A percentile compares a stretch with the other conserved stretches of the same genome.
Conservation (phyloP, 768 basidiomycete genomes). For the Russula abietina region DNA sequence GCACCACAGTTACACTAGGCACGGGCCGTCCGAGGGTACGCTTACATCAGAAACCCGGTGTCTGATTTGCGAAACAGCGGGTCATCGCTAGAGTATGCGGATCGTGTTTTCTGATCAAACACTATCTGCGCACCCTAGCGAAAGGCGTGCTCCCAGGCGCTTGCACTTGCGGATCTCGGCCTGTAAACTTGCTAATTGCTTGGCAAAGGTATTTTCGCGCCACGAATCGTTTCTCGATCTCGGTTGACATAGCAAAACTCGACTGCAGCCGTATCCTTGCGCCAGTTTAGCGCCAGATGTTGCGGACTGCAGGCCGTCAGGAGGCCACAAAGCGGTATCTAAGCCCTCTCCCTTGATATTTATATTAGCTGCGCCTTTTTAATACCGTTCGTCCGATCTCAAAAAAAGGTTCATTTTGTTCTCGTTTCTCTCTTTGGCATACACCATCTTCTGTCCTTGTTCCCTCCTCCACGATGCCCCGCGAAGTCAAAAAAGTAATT, state of each 20-base stretch:
- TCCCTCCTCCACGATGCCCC: too few relatives aligned
- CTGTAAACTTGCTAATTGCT: conserved; percentile 29
- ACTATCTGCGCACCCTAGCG: too few relatives aligned
- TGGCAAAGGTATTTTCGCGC: conserved; percentile 44
- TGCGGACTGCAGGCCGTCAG: conserved; percentile 94
- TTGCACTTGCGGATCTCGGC: conserved; percentile 3
- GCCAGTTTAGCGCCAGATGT: conserved; percentile 94
- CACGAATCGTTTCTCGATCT: conserved; percentile 95
- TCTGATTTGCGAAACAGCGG: conserved; percentile 92
- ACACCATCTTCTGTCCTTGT: too few relatives aligned
- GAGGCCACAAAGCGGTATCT: conserved; percentile 91
- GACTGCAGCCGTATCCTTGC: conserved; percentile 89
- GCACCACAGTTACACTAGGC: too few relatives aligned
- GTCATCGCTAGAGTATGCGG: too few relatives aligned
- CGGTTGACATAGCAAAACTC: conserved; percentile 98
- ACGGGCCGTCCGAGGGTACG: conserved; percentile 87
- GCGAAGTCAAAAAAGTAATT: too few relatives aligned
- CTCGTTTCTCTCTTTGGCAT: too few relatives aligned
- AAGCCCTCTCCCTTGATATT: conserved; percentile 4
- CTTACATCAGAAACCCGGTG: conserved; percentile 97
- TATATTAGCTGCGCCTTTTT: too few relatives aligned
- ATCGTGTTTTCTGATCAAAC: too few relatives aligned
- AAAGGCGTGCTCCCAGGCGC: too few relatives aligned
- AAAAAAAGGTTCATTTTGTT: too few relatives aligned
- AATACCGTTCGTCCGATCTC: too few relatives aligned